Evolutionary conservation across 768 basidiomycete genomes (phyloP), one percentile per base, ranked within the genome.

Genomic region (Pleurotus salmoneostramineus): DNA sequence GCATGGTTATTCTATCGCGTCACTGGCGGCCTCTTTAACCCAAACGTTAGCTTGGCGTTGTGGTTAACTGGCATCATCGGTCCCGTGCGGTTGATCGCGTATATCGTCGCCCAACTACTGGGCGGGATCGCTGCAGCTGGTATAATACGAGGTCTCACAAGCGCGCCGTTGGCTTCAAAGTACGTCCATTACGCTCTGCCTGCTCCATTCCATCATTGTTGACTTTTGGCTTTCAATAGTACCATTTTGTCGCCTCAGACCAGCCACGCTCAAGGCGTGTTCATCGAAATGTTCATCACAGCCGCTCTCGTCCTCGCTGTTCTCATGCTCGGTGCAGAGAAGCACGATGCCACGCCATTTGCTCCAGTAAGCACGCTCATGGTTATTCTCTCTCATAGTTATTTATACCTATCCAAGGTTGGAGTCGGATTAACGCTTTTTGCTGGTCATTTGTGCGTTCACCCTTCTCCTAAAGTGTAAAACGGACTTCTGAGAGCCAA

Each of bases 271-370:
- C 85, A 88, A 67, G 85, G 75, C 7, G 77, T 86, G 12, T 88
- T 88, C 67, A 86, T 88, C 59, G 87, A 88, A 66, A 83, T 87
- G 79, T 87, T 88, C 68, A 79, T 82, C 62, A 88, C 86, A 12
- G 74, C 81, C 12, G 74, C 76, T 12, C 73, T 88, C 40, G 80
- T 83, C 45, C 68, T 87, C 10, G 74, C 87, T 3, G 83, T 88
- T n/a, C 78, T 88, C 60, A 88, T 89, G 84, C 67, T 89, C 21
- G 87, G 87, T 6, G 83, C 83, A 12, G 87, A 88, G 69, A 88
- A 88, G 68, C 87, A 87, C 61, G 70, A 73, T 31, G 74, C 75
- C 1, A 88, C 87, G 1, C 82, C 87, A 0, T 85, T 88, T 62
- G 86, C 85, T 31, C 87, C 87, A n/a, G 83, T 85, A 59, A 51